phyloP scores from a whole-genome alignment of 2,329 filamentous ascomycete species.

The Botrytis aclada region DNA sequence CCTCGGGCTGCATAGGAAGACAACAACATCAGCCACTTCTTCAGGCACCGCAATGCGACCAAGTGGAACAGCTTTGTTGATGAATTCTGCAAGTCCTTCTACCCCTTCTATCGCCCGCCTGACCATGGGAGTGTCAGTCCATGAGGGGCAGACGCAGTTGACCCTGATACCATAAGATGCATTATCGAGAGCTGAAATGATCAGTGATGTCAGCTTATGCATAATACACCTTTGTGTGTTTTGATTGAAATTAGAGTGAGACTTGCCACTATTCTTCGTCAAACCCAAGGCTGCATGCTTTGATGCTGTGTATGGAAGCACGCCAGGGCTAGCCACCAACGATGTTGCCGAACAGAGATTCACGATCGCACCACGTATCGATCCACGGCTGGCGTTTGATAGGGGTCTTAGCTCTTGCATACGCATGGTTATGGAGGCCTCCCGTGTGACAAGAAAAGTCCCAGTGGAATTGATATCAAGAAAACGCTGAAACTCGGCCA shows the following conservation, averaged over 20 bases:
- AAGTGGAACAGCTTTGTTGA: constrained; percentile 18
- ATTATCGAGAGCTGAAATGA: constrained; percentile 20
- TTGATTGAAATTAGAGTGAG: background rate
- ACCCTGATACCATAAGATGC: constrained; percentile 22
- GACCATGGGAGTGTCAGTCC: constrained; percentile 25
- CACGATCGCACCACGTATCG: constrained; percentile 19
- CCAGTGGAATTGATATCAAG: constrained; percentile 17
- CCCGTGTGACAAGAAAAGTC: constrained; percentile 15
- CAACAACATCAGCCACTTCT: constrained; percentile 21
- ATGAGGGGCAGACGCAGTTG: constrained; percentile 22
- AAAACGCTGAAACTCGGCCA: constrained; percentile 19
- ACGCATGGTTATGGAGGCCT: constrained; percentile 13
- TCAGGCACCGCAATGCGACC: constrained; percentile 17
- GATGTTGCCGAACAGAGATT: constrained; percentile 21
- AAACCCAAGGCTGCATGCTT: constrained; percentile 23
- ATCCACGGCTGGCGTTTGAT: background rate
- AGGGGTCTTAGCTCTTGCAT: constrained; percentile 3
- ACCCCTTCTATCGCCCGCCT: constrained; percentile 7
- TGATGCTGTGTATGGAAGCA: constrained; percentile 21
- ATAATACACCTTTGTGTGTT: too few relatives aligned
- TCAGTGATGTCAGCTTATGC: background rate
- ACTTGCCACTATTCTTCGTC: constrained; percentile 17
- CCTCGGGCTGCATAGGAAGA: constrained; percentile 20
- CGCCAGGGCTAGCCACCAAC: constrained; percentile 16
- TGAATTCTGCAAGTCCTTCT: constrained; percentile 5